A percentile compares a stretch with the other conserved stretches of the same genome.
phyloP scores from a whole-genome alignment of 768 basidiomycete species.

The Boletales sp. region DNA sequence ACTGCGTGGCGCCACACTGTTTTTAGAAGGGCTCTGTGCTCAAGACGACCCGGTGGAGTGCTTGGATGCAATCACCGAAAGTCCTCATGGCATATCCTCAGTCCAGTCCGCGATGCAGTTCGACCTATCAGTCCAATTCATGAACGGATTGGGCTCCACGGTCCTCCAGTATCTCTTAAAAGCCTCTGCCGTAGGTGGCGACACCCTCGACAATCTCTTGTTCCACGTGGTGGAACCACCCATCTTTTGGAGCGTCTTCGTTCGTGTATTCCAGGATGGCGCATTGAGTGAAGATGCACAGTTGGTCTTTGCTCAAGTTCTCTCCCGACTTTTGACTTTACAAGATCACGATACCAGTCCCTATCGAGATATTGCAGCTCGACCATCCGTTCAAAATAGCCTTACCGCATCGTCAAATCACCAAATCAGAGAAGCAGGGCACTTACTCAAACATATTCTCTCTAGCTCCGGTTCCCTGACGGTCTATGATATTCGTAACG shows the following conservation, averaged over 20 bases:
- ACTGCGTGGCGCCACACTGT: conserved; percentile 21
- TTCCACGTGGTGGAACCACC: conserved; percentile 45
- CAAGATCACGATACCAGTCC: conserved; percentile 29
- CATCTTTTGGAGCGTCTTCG: conserved; percentile 44
- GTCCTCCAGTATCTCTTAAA: conserved; percentile 39
- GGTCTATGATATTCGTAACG: conserved; percentile 12
- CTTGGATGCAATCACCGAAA: conserved; percentile 35
- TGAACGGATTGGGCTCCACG: conserved; percentile 39
- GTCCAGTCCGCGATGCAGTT: conserved; percentile 39
- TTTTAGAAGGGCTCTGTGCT: conserved; percentile 45
- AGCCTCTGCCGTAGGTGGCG: conserved; percentile 39
- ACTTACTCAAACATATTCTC: conserved; percentile 40
- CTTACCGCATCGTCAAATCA: conserved; percentile 23
- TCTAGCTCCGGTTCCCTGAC: conserved; percentile 16
- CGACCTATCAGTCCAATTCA: conserved; percentile 35
- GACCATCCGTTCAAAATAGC: conserved; percentile 18
- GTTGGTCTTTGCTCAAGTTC: conserved; percentile 42
- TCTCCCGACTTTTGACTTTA: conserved; percentile 44
- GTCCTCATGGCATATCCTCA: conserved; percentile 33
- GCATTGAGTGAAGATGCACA: conserved; percentile 34
- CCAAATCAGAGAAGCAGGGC: conserved; percentile 29
- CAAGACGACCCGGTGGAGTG: conserved; percentile 38
- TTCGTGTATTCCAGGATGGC: conserved; percentile 29
- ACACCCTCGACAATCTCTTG: conserved; percentile 38
- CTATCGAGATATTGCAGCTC: conserved; percentile 38